Evolutionary conservation across 129 eudicot genomes (phyloP), one percentile per base, ranked within the genome.

Genomic region (Helianthus tuberosus): DNA sequence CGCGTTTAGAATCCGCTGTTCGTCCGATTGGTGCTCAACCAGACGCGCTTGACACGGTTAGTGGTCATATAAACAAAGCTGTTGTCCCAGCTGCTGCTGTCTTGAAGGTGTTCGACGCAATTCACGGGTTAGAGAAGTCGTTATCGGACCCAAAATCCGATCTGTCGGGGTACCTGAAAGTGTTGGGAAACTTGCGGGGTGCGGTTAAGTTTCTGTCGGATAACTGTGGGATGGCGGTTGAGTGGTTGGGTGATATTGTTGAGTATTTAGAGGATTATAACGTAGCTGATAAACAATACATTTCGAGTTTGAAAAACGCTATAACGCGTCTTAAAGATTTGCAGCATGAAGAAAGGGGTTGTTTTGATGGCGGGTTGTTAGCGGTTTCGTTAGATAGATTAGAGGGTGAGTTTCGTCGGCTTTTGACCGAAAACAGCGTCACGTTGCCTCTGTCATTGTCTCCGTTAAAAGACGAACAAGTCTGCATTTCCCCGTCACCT

Each of bases 61-160:
- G 97, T 46, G 97, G 97, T 69, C 97, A 95, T 68, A 95, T 95
- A 58, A 86, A 91, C 76, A 77, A 92, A 77, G 97, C 97, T 1
- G 91, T 95, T 15, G 99, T 89, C 57, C 99, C 99, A 4, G 99
- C 99, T 4, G 93, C 99, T 6, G 99, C 99, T 5, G 97, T 95
- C 66, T 80, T 95, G 12, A 95, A 91, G 80, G 97, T 95, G 11
- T 91, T 95, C 58, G 99, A 95, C 77, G 99, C 97, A 5, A 92
- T 95, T 73, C 99, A 95, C 39, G 99, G 99, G 38, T 81, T 95
- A 0, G 99, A 95, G 72, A 95, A 89, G 67, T 91, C 99, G 23
- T 79, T 95, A 57, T 91, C 96, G 1, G 99, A 95, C 83, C 99
- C 99, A 14, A 91, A 92, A 8, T 83, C 83, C 0, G 96, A 95